Evolutionary conservation across 129 eudicot genomes (phyloP), one percentile per base, ranked within the genome.

Genomic region (Lonicera japonica): DNA sequence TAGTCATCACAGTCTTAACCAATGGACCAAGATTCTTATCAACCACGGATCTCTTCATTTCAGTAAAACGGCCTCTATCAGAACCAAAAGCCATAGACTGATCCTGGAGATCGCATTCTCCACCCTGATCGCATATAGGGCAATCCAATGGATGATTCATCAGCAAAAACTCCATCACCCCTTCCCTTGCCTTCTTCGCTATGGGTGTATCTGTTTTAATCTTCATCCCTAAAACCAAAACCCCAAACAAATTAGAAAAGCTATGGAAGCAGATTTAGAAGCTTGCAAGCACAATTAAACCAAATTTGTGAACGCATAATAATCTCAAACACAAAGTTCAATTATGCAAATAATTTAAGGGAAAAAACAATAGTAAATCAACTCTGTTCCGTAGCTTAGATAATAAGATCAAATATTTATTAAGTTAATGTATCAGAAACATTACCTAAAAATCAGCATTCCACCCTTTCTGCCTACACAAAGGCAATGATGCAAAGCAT

Each of bases 41-140:
- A 24, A 94, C 99, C 29, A 94, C 96, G 17, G 99, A 94, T 83
- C 99, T 83, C 80, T 94, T 94, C 64, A 82, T 79, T 70, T 94
- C 99, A 47, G 95, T 94, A 50, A 94, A 94, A 62, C 99, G 96
- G 20, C 99, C 95, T 50, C 99, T 68, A 60, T 94, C 99, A 17
- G 99, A 94, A 25, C 99, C 99, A 74, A 94, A 94, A 55, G 96
- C 96, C 99, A 88, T 94, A 40, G 99, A 94, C 68, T 94, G 96
- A 74, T 94, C 99, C 63, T 94, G 99, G 55, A 94, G 99, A 68
- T 94, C 99, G 73, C 99, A 94, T 56, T 94, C 99, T 25, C 99
- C 99, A 57, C 99, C 99, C 67, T 94, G 99, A 79, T 94, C 99
- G 75, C 96, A 94, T 40, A 94, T 94, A 61, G 99, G 99, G 79